Percentiles rank a stretch among this genome's conserved stretches.
These are phyloP conservation scores for Alternaria novae-zelandiae DNA, from an alignment of 2,329 filamentous ascomycete species.

Conservation along the genomic window DNA sequence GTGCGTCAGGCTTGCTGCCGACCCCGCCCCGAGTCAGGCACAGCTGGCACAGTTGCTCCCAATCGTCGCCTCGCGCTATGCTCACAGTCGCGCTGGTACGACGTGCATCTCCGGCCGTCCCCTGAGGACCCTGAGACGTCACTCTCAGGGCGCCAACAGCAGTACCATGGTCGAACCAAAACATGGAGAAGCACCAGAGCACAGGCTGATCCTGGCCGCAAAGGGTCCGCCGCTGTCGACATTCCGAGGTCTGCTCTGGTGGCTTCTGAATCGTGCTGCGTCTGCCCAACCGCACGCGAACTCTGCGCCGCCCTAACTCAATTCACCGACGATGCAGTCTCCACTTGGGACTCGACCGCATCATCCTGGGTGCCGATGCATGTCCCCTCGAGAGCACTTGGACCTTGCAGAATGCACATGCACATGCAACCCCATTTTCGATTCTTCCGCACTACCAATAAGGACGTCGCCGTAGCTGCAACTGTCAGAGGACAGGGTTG, in stretches of 20 bases:
- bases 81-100: neutral
- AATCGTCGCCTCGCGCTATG: neutral
- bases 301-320: constrained; percentile 11
- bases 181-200: constrained; percentile 8
- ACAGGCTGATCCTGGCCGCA: constrained; percentile 10
- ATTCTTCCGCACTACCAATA: constrained; percentile 36
- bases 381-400: constrained; percentile 13
- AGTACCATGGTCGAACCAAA: constrained; percentile 13
- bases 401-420: constrained; percentile 22
- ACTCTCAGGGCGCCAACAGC: constrained; percentile 8
- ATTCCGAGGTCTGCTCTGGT: constrained; percentile 9
- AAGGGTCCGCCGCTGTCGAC: constrained; percentile 15
- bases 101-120: neutral
- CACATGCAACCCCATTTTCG: constrained; percentile 24
- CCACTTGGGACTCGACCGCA: constrained; percentile 4
- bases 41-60: neutral
- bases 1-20: constrained; percentile 10
- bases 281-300: constrained; percentile 14
- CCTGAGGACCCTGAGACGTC: constrained; percentile 20
- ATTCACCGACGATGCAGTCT: constrained; percentile 7
- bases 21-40: constrained; percentile 12
- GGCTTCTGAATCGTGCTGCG: constrained; percentile 10
- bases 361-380: constrained; percentile 15
- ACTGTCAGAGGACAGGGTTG: constrained; percentile 13
- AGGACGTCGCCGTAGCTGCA: constrained; percentile 23